Base-by-base conservation (phyloP, 257 asterid species). In the Anisodus acutangulus region DNA sequence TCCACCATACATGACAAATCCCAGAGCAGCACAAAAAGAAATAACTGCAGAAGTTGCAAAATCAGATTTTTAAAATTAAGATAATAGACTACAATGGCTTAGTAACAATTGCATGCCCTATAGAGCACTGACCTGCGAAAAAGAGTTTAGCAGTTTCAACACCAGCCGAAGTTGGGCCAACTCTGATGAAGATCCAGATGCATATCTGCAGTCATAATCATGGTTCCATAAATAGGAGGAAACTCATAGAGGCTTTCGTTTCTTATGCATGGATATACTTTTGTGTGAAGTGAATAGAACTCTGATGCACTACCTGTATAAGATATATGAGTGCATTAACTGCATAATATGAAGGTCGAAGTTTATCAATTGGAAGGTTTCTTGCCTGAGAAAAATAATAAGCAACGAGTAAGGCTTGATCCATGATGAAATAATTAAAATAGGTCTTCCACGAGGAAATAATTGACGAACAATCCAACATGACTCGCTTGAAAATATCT, bases 1-100 rank as follows among this genome's bases (percentile, higher is more conserved):
- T 87, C 91, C 91, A 49, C 91, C 90, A 49, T 89, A 89, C 45
- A 84, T 22, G 67, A 89, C 5, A 58, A 89, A 89, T 51, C 91
- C 91, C 82, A 89, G 78, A 67, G 90, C 91, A 84, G 90, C 90
- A 81, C 41, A 58, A 82, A 87, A 78, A 19, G 88, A 89, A 60
- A 89, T 85, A 74, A 87, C 90, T 89, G 90, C 90, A 87, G 85
- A 85, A 39, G 85, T 59, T 69, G 41, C 59, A 86, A 47, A 22
- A 51, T 47, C 55, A 47, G 58, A 13, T 3, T 43, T 78, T 5
- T 67, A 8, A 8, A 57, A 16, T 6, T 7, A n/a, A 43, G 78
- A 84, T 47, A 47, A 10, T 17, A 81, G 41, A 69, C 60, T 19
- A 55, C 59, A 83, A 31, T 47, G 9, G 26, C 15, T 5, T 8